Conservation (phyloP, 2,329 filamentous ascomycete genomes). For the Cercospora sp. region DNA sequence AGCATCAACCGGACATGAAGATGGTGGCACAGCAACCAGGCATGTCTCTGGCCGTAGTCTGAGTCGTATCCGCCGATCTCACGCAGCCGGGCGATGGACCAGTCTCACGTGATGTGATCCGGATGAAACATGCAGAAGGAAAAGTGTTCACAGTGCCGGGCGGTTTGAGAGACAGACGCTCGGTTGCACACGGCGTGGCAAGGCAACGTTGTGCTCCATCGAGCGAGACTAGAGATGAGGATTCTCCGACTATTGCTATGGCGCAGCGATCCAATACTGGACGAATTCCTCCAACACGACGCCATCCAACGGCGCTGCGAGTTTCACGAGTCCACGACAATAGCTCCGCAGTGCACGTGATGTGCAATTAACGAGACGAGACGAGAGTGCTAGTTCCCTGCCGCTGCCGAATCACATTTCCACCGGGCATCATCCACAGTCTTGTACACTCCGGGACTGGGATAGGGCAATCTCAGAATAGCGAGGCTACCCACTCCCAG, state of each 20-base stretch:
- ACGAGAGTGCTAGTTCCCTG: not conserved
- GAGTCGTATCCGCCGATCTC: slow-evolving; percentile 17
- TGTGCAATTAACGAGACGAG: not conserved
- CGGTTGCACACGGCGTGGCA: not conserved
- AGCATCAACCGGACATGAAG: slow-evolving; percentile 14
- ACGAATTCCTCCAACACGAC: not conserved
- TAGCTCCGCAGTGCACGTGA: slow-evolving; percentile 7
- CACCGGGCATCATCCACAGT: slow-evolving; percentile 10
- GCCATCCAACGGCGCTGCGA: not conserved
- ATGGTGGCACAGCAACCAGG: slow-evolving; percentile 25
- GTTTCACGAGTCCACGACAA: not conserved
- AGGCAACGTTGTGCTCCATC: slow-evolving; percentile 3
- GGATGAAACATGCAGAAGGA: not conserved
- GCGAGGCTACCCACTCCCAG: slow-evolving; percentile 10
- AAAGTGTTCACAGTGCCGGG: slow-evolving; percentile 18
- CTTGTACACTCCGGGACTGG: not conserved
- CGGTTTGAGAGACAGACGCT: not conserved
- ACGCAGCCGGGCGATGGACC: not conserved
- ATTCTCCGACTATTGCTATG: slow-evolving; percentile 6
- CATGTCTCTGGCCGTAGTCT: slow-evolving; percentile 15
- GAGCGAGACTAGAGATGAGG: slow-evolving; percentile 3
- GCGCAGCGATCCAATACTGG: slow-evolving; percentile 6
- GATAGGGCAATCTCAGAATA: slow-evolving; percentile 5
- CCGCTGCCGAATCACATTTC: slow-evolving; percentile 10
- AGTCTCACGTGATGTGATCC: slow-evolving; percentile 8